Percentiles rank a stretch among this genome's conserved stretches.
Conservation (phyloP, 495 filamentous ascomycete genomes). For the Lasiosphaeris hirsuta region DNA sequence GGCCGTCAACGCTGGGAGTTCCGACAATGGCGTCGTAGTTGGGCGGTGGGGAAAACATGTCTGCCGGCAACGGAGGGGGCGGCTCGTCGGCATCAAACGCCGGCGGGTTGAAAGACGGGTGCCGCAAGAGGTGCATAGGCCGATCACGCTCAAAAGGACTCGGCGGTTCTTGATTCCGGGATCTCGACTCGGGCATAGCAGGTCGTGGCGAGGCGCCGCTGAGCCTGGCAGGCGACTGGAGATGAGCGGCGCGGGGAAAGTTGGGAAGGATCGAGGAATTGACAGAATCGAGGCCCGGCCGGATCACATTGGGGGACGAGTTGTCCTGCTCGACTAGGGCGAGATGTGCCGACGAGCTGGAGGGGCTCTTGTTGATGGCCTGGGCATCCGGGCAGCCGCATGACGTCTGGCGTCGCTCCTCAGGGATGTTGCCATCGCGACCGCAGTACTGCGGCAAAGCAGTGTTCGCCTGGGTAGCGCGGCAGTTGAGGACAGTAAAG, state of each 20-base stretch:
- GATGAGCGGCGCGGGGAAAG: slow-evolving; percentile 29
- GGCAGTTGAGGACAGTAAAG: slow-evolving; percentile 92
- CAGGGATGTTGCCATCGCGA: slow-evolving; percentile 48
- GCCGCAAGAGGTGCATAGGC: slow-evolving; percentile 87
- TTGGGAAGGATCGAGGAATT: slow-evolving; percentile 17
- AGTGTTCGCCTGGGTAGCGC: slow-evolving; percentile 87
- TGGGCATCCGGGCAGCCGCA: slow-evolving; percentile 78
- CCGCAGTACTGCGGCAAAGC: slow-evolving; percentile 80
- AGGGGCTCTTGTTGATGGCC: slow-evolving; percentile 38
- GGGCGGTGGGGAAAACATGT: slow-evolving; percentile 77
- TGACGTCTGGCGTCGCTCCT: slow-evolving; percentile 48
- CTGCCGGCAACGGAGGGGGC: slow-evolving; percentile 52
- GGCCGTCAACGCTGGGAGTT: slow-evolving; percentile 68
- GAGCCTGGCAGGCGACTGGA: slow-evolving; percentile 16
- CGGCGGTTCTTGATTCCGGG: not conserved
- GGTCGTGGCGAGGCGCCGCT: slow-evolving; percentile 11
- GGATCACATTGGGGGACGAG: slow-evolving; percentile 10
- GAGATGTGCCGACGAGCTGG: slow-evolving; percentile 27
- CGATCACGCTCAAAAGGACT: slow-evolving; percentile 36
- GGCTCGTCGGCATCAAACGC: slow-evolving; percentile 84
- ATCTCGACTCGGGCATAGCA: slow-evolving; percentile 15
- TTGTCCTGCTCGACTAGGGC: slow-evolving; percentile 26
- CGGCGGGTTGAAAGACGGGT: slow-evolving; percentile 85
- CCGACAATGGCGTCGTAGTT: slow-evolving; percentile 84
- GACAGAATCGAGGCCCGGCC: slow-evolving; percentile 22